Base-by-base conservation (phyloP, 2,329 filamentous ascomycete species). In the Teratosphaeria gauchensis region DNA sequence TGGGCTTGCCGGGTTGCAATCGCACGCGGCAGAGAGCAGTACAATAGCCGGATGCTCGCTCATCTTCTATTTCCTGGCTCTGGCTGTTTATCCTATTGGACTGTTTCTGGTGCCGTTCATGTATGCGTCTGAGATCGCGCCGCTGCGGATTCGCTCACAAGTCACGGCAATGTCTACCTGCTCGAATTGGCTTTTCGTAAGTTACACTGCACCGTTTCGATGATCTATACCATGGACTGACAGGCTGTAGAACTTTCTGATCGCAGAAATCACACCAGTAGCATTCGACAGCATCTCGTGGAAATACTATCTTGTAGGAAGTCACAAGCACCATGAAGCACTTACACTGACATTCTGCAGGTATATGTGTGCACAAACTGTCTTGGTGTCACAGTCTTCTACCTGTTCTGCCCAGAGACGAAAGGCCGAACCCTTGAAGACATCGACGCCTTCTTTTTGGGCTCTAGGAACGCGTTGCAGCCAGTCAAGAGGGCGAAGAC, bases 341-440 rank as follows among this genome's bases (percentile, higher is more conserved):
- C n/a, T 8, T 53, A 6, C 51, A 14, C 14, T 31, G 12, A 31
- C 24, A 53, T 8, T 28, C 51, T n/a, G 19, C 31, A 31, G 31
- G 28, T 87, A 61, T 88, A 86, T 65, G 83, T 84, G 0, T 66
- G 65, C 52, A 84, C 86, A 69, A 86, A 58, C 48, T 76, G 79
- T 61, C 71, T 80, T 58, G 82, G 83, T 65, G 76, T 83, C 0
- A 79, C 80, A 0, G 59, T 62, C 3, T 63, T 69, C 32, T 71
- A 69, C 54, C 61, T 71, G n/a, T 66, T 68, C 38, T 21, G 61
- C 8, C 66, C 66, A 2, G 66, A 68, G 53, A 69, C 67, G 0
- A 66, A 63, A 51, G 64, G 66, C 21, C 56, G 68, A 42, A 66
- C 63, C 7, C 58, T 71, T 30, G 68, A 71, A 52, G 65, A 68